Evolutionary conservation across 306 rosid species (phyloP).

Genomic region (Ormosia emarginata): DNA sequence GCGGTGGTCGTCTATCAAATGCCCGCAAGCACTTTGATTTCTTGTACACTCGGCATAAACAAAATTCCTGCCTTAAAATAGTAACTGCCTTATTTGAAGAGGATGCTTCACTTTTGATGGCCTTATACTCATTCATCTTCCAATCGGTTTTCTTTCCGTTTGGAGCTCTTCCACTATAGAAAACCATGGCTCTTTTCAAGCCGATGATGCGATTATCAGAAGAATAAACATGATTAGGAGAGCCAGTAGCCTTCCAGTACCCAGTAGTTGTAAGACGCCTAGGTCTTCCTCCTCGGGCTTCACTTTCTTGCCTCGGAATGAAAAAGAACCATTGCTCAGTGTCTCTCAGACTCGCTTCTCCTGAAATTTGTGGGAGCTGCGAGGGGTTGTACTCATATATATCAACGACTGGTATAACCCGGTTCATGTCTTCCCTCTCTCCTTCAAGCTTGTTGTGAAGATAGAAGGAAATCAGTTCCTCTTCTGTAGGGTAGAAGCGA

Average conservation of each 20-base stretch:
- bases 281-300: conserved; percentile 88
- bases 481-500: conserved; percentile 88
- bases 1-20: conserved; percentile 70
- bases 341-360: conserved; percentile 57
- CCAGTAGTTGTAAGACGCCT: conserved; percentile 66
- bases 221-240: conserved; percentile 71
- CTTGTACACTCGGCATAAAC: conserved; percentile 83
- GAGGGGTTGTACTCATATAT: conserved; percentile 65
- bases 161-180: conserved; percentile 81
- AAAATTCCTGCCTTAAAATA: conserved; percentile 60
- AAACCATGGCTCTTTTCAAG: conserved; percentile 79
- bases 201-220: conserved; percentile 55
- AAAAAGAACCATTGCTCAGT: conserved; percentile 90
- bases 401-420: conserved; percentile 58
- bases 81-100: conserved; percentile 22
- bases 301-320: conserved; percentile 74
- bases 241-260: conserved; percentile 92
- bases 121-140: conserved; percentile 93
- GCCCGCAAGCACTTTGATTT: conserved; percentile 73
- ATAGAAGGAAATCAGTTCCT: conserved; percentile 69
- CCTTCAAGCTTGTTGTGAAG: conserved; percentile 64
- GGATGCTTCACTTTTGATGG: conserved; percentile 30
- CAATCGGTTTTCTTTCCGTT: conserved; percentile 76
- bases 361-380: conserved; percentile 73
- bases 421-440: conserved; percentile 38